Evolutionary conservation across 1,284 basidiomycete genomes (phyloP), one percentile per base, ranked within the genome.

Genomic region (Trametes sp.): DNA sequence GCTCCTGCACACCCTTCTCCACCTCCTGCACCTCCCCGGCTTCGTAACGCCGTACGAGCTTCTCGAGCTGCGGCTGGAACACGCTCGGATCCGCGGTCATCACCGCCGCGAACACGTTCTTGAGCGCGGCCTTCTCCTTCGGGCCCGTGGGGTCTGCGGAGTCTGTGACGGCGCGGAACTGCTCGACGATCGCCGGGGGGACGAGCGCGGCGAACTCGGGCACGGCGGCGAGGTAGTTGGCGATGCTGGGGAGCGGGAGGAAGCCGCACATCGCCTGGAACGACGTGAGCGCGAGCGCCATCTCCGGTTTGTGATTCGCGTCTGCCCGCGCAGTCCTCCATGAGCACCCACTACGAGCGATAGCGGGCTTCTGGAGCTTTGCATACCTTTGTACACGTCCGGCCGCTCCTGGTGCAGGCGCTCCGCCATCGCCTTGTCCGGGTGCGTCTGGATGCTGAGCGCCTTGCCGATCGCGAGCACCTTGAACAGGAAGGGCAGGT

Each of bases 371-470:
- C n/a, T n/a, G n/a, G n/a, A n/a, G n/a, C n/a, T n/a, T n/a, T n/a
- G n/a, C n/a, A 35, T 44, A 70, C 74, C 74, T 51, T 74, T 75
- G 70, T 74, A 74, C 61, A 98, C 84, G 53, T 94, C 85, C 0
- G 95, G 95, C 62, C 88, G 84, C 70, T 88, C 83, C 16, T 80
- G 81, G 74, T 95, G 91, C 52, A 99, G 79, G 68, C 80, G 80
- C 79, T 93, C 85, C 0, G 95, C 97, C 19, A 95, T 91, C 70
- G 79, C 74, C 84, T 98, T 98, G 80, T 98, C 93, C 6, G 98
- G 98, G 77, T 99, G 98, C 7, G 94, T 95, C 80, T 99, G 97
- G 60, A 99, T 98, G 72, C 94, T 96, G 63, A 99, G 82, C 1
- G 97, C 96, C 76, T 98, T 98, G 70, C 90, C 87, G 68, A 99